These are phyloP conservation scores for Marasmius fiardii DNA, from an alignment of 1,284 basidiomycete genomes.

Conservation along the genomic window DNA sequence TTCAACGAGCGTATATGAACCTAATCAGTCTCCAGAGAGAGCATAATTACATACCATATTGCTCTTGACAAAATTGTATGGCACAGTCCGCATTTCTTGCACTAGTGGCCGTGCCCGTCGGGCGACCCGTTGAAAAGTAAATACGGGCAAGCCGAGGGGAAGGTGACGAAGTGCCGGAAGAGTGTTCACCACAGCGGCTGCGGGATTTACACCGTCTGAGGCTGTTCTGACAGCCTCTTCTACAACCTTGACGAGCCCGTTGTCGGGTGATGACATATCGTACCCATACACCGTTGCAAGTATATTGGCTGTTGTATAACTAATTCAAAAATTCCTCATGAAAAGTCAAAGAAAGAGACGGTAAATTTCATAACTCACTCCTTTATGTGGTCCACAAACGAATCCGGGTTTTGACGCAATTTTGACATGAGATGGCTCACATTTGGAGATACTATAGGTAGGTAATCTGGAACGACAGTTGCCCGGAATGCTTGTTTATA, in stretches of 20 bases:
- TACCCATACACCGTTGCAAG: slow-evolving; percentile 5
- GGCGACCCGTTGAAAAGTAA: slow-evolving; percentile 4
- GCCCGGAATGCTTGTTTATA: slow-evolving; percentile 32
- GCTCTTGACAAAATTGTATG: background rate
- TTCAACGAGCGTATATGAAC: too few relatives aligned
- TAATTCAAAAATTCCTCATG: background rate
- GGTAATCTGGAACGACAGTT: slow-evolving; percentile 21
- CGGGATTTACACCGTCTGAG: slow-evolving; percentile 16
- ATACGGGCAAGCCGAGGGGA: slow-evolving; percentile 9
- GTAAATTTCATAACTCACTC: slow-evolving; percentile 13
- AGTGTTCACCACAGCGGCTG: slow-evolving; percentile 20
- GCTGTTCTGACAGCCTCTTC: slow-evolving; percentile 17
- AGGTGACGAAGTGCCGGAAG: slow-evolving; percentile 23
- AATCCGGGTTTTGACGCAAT: background rate
- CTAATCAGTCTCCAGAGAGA: background rate
- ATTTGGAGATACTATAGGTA: slow-evolving; percentile 28
- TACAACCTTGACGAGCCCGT: slow-evolving; percentile 19
- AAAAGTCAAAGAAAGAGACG: background rate
- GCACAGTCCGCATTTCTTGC: background rate
- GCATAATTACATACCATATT: background rate
- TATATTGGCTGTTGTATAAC: slow-evolving; percentile 2
- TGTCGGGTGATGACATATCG: slow-evolving; percentile 7
- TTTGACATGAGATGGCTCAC: slow-evolving; percentile 7
- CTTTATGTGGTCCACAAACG: slow-evolving; percentile 21
- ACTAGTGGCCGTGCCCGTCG: background rate